Percentiles rank a stretch among this genome's conserved stretches.
Evolutionary conservation across 306 rosid species (phyloP).

Genomic region (Oemleria cerasiformis): DNA sequence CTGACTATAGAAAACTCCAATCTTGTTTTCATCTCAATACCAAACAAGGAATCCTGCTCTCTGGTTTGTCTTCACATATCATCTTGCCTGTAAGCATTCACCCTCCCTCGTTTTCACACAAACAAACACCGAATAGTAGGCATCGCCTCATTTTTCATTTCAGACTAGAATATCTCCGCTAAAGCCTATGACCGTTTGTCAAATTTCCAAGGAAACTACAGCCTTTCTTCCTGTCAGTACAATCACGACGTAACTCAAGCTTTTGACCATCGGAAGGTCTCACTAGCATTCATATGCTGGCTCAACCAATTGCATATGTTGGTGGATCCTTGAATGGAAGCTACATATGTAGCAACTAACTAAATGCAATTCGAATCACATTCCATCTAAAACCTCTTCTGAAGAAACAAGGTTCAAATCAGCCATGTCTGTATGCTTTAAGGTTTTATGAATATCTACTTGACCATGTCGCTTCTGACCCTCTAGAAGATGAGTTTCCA

Average conservation of each 20-base stretch:
- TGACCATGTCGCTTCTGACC: slow-evolving; percentile 55
- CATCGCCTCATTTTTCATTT: slow-evolving; percentile 5
- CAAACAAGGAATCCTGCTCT: neutral
- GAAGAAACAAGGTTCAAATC: slow-evolving; percentile 24
- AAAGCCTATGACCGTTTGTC: slow-evolving; percentile 12
- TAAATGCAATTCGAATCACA: slow-evolving; percentile 15
- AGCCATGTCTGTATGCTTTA: neutral
- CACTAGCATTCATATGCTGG: slow-evolving; percentile 1
- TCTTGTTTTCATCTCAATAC: neutral
- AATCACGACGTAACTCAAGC: slow-evolving; percentile 9
- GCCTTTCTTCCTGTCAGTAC: neutral
- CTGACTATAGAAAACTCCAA: neutral
- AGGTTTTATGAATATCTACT: slow-evolving; percentile 41
- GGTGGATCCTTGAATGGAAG: slow-evolving; percentile 9
- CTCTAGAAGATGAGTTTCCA: slow-evolving; percentile 44
- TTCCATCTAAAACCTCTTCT: slow-evolving; percentile 10
- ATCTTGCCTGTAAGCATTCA: slow-evolving; percentile 2
- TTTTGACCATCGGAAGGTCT: neutral
- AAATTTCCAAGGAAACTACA: slow-evolving; percentile 5
- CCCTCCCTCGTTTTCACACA: neutral
- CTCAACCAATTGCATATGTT: neutral
- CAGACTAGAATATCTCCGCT: slow-evolving; percentile 16
- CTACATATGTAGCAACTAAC: slow-evolving; percentile 24
- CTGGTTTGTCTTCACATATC: slow-evolving; percentile 7
- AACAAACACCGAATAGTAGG: neutral